Base-by-base conservation (phyloP, 1,284 basidiomycete species). In the Cutaneotrichosporon sp. region DNA sequence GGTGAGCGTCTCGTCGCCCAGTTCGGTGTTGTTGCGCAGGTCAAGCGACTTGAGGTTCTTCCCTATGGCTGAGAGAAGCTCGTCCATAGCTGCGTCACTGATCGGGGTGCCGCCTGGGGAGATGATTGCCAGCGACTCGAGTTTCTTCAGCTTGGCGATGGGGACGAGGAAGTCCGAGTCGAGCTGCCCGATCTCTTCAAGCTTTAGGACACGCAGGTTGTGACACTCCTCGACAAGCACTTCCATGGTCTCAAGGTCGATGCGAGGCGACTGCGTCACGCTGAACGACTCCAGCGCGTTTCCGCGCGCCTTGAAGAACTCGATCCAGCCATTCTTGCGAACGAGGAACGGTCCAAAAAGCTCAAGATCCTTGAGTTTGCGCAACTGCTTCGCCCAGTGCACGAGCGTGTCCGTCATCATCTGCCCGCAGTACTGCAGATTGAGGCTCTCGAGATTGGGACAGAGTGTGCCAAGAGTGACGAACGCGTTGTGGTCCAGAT, bases 321-420 rank as follows among this genome's bases (percentile, higher is more conserved):
- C 74, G 53, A 86, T 82, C 94, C 96, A 98, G 0, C 86, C 86
- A 7, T 86, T 82, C 8, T 86, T 82, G 53, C 88, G 87, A 31
- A 97, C 89, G 30, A 97, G 87, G 80, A 93, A 97, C 0, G 93
- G 91, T 0, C 91, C 96, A 31, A 91, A 88, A 7, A 99, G 88
- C 72, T 91, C 90, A 9, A 99, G 73, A 26, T 85, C 85, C 21
- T 81, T 84, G 42, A 99, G 86, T 9, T 86, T 76, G 1, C 86
- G 86, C 30, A 98, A 84, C 2, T 85, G 84, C 7, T 79, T 83
- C 13, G 84, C 83, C 86, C 91, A 93, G 0, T 84, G 80, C 13
- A 81, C 77, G 46, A 97, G 80, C 22, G 89, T 87, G 0, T 84
- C 78, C 66, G 90, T 87, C 69, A 90, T 85, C 65, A 98, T 85